Conservation (phyloP, 306 rosid genomes). For the Trifolium subterraneum region DNA sequence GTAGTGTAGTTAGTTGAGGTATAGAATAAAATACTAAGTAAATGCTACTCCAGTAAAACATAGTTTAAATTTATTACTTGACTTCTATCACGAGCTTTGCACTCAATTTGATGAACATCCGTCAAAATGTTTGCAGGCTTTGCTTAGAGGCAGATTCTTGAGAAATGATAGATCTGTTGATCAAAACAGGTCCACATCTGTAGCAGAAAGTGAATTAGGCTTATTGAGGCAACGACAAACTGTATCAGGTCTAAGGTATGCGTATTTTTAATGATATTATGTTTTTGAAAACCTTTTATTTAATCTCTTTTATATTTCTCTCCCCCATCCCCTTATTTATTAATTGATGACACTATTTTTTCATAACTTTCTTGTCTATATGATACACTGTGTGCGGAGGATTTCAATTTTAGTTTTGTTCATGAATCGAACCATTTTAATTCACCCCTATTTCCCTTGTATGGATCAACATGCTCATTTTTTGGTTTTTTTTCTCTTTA, state of each 20-base stretch:
- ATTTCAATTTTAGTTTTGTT: background rate
- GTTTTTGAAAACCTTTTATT: background rate
- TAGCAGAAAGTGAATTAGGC: conserved; percentile 86
- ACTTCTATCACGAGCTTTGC: conserved; percentile 19
- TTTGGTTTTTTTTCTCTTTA: background rate
- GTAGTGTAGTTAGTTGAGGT: background rate
- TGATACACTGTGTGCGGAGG: background rate
- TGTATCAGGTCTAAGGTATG: conserved; percentile 89
- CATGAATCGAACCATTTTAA: background rate
- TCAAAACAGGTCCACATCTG: conserved; percentile 66
- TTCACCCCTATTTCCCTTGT: background rate
- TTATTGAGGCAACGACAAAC: conserved; percentile 81
- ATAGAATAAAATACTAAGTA: background rate
- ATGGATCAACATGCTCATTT: background rate
- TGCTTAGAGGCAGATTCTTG: conserved; percentile 94
- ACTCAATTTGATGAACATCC: conserved; percentile 33
- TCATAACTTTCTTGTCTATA: background rate
- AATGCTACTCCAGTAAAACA: background rate
- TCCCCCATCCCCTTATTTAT: background rate
- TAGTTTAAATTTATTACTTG: conserved; percentile 18
- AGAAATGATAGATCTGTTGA: conserved; percentile 72
- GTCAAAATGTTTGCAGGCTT: conserved; percentile 63
- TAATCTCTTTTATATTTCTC: background rate
- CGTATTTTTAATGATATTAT: conserved; percentile 12
- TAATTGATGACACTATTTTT: conserved; percentile 12